Conservation (phyloP, 2,329 filamentous ascomycete species). For the Pleomassaria siparia region DNA sequence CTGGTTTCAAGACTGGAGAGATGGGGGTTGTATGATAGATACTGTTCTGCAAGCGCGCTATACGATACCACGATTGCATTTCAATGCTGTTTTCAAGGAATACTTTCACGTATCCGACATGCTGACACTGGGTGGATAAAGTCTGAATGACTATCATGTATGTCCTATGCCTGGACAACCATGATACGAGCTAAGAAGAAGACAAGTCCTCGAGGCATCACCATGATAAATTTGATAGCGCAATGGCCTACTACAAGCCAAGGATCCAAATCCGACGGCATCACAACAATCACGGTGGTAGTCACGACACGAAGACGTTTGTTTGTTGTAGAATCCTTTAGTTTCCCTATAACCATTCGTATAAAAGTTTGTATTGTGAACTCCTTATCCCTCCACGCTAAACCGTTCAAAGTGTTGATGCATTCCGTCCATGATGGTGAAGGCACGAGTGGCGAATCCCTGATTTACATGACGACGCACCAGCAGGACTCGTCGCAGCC, state of each 20-base stretch:
- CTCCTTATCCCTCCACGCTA: not conserved
- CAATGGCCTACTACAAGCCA: too few species aligned
- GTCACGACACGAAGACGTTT: not conserved
- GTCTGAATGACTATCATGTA: too few species aligned
- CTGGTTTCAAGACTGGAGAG: not conserved
- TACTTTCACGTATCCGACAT: too few species aligned
- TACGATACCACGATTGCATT: too few species aligned
- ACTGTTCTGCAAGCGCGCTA: not conserved
- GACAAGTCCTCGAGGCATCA: too few species aligned
- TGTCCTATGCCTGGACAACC: too few species aligned
- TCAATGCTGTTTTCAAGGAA: too few species aligned
- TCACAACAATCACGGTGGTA: not conserved
- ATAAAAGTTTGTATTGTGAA: not conserved
- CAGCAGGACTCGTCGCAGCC: conserved; percentile 42
- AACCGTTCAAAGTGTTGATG: not conserved
- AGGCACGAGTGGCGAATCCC: not conserved
- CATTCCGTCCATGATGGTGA: not conserved
- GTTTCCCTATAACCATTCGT: not conserved
- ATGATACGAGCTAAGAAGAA: too few species aligned
- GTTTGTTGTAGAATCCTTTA: not conserved
- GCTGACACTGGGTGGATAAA: too few species aligned
- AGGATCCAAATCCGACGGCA: not conserved
- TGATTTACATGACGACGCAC: conserved; percentile 37
- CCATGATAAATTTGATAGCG: too few species aligned
- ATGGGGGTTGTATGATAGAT: not conserved